These are phyloP conservation scores for Alternaria consortialis DNA, from an alignment of 2,329 filamentous ascomycete species.

Conservation along the genomic window DNA sequence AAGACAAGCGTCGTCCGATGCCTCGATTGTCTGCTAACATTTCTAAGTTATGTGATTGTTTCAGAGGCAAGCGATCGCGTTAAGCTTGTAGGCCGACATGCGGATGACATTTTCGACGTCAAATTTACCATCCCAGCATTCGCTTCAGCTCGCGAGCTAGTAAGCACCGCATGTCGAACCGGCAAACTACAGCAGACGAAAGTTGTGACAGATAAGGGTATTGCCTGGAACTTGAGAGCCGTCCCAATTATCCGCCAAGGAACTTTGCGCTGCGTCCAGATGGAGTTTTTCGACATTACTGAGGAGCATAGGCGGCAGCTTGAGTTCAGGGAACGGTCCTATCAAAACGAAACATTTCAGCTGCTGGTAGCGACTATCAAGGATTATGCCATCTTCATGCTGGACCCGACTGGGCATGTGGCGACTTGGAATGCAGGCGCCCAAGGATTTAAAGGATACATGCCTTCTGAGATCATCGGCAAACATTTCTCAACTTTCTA, in stretches of 20 bases:
- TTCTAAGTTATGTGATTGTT: slow-evolving; percentile 42
- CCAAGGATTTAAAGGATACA: slow-evolving; percentile 65
- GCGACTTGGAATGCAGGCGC: slow-evolving; percentile 68
- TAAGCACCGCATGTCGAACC: slow-evolving; percentile 51
- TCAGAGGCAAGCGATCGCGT: slow-evolving; percentile 45
- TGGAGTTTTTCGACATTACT: slow-evolving; percentile 55
- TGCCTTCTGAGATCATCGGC: slow-evolving; percentile 63
- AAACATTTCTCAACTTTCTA: slow-evolving; percentile 68
- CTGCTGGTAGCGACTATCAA: slow-evolving; percentile 68
- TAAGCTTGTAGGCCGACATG: slow-evolving; percentile 48
- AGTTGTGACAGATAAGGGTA: slow-evolving; percentile 33
- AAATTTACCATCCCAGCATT: slow-evolving; percentile 49
- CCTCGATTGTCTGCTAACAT: neutral
- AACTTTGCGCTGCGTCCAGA: slow-evolving; percentile 52
- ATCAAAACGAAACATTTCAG: slow-evolving; percentile 65
- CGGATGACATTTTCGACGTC: slow-evolving; percentile 52
- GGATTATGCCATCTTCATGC: slow-evolving; percentile 71
- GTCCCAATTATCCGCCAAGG: slow-evolving; percentile 56
- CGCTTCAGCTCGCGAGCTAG: slow-evolving; percentile 47
- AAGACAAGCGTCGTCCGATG: neutral
- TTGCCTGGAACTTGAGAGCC: slow-evolving; percentile 50
- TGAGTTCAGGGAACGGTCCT: slow-evolving; percentile 54
- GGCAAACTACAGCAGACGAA: slow-evolving; percentile 49
- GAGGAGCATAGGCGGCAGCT: slow-evolving; percentile 46
- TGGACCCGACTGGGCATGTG: slow-evolving; percentile 65